A percentile compares a stretch with the other conserved stretches of the same genome.
Conservation (phyloP, 345 rosid species). For the Lumnitzera racemosa region DNA sequence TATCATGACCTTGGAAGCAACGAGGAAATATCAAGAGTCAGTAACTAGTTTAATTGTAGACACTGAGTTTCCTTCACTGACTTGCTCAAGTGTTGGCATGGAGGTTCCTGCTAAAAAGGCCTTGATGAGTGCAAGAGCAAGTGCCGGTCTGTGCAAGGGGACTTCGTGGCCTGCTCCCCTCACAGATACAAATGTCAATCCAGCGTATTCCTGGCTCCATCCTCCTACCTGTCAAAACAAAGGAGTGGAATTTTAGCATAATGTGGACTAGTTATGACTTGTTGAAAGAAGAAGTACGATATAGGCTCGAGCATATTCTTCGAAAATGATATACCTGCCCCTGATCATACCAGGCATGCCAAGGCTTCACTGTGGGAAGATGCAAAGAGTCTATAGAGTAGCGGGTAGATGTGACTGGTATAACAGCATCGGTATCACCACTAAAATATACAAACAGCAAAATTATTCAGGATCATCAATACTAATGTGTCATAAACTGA, state of each 20-base stretch:
- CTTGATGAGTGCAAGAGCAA: conserved; percentile 65
- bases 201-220: conserved; percentile 83
- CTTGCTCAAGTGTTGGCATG: conserved; percentile 29
- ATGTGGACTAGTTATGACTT: neutral
- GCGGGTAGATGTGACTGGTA: conserved; percentile 88
- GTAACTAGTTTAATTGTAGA: too few relatives aligned
- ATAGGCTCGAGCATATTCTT: neutral
- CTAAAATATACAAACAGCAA: conserved; percentile 20
- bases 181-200: conserved; percentile 71
- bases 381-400: conserved; percentile 74
- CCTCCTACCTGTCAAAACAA: conserved; percentile 70
- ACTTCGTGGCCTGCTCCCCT: conserved; percentile 97
- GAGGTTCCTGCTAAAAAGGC: conserved; percentile 64
- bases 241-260: neutral
- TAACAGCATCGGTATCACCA: conserved; percentile 84
- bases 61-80: conserved; percentile 11
- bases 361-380: conserved; percentile 55
- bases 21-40: too few relatives aligned
- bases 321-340: conserved; percentile 47
- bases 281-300: neutral
- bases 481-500: too few relatives aligned
- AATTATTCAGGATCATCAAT: too few relatives aligned
- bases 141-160: conserved; percentile 76
- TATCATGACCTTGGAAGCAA: too few relatives aligned
- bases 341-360: conserved; percentile 79